Evolutionary conservation across 805 yeast genomes (phyloP).

Genomic region (Sugiyamaella chiloensis): DNA sequence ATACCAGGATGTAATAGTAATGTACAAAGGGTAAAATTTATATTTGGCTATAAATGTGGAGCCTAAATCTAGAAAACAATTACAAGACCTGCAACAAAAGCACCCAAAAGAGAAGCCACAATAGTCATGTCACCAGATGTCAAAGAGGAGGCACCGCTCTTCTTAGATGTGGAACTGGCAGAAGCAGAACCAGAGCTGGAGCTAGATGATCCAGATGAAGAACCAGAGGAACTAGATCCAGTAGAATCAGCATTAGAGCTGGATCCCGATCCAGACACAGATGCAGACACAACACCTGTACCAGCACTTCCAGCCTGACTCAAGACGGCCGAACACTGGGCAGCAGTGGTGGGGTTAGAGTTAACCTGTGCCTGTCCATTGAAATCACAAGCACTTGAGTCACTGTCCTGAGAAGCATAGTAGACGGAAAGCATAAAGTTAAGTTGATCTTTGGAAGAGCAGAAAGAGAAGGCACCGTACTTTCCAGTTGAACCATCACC

Average conservation of each 20-base stretch:
- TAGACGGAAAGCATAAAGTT: constrained; percentile 64
- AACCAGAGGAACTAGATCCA: constrained; percentile 22
- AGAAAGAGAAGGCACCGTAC: constrained; percentile 74
- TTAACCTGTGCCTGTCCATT: constrained; percentile 61
- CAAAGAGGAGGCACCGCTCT: constrained; percentile 16
- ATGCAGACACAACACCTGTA: constrained; percentile 52
- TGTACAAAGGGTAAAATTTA: too few relatives aligned
- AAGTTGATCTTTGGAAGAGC: constrained; percentile 67
- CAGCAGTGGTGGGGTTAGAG: constrained; percentile 40
- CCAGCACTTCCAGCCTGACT: constrained; percentile 70
- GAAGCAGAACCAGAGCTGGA: constrained; percentile 29
- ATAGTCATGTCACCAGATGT: constrained; percentile 12
- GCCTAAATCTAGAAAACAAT: constrained; percentile 18
- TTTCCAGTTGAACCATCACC: constrained; percentile 60
- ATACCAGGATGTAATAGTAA: too few relatives aligned
- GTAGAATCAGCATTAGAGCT: constrained; percentile 25
- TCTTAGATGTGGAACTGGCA: constrained; percentile 8
- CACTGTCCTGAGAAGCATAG: constrained; percentile 46
- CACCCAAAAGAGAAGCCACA: constrained; percentile 20
- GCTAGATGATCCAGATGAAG: constrained; percentile 28
- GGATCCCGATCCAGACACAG: constrained; percentile 35
- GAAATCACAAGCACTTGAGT: constrained; percentile 63
- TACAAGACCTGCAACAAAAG: constrained; percentile 22
- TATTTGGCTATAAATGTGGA: background rate
- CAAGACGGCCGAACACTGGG: constrained; percentile 53